Percentiles rank a stretch among this genome's conserved stretches.
Evolutionary conservation across 306 rosid species (phyloP).

Genomic region (Morella rubra): DNA sequence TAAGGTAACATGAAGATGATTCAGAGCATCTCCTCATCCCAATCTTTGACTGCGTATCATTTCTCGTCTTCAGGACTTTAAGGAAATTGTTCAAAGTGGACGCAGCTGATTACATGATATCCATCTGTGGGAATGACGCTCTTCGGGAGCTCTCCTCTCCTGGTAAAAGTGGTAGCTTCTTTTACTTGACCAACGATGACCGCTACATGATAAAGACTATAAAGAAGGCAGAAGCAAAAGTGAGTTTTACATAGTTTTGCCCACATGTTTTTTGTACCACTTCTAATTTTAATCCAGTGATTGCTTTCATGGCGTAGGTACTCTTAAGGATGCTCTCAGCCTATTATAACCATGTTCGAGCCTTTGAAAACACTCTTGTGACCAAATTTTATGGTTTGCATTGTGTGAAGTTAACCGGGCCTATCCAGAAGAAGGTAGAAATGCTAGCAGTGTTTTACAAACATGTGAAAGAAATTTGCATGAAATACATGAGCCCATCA

Average conservation of each 20-base stretch:
- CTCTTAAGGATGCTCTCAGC: constrained; percentile 81
- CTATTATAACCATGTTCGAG: constrained; percentile 76
- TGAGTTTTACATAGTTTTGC: constrained; percentile 37
- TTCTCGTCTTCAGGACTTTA: constrained; percentile 55
- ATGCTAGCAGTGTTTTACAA: constrained; percentile 8
- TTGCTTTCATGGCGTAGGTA: constrained; percentile 46
- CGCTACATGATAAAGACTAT: constrained; percentile 96
- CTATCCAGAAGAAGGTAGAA: constrained; percentile 81
- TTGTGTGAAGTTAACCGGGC: constrained; percentile 76
- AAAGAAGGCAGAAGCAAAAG: constrained; percentile 90
- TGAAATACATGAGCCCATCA: not conserved
- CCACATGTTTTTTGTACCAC: not conserved
- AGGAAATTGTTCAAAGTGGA: constrained; percentile 93
- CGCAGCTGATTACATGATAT: constrained; percentile 95
- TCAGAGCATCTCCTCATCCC: not conserved
- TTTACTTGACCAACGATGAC: constrained; percentile 90
- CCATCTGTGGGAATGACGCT: constrained; percentile 86
- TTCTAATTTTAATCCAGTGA: not conserved
- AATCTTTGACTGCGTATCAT: constrained; percentile 7
- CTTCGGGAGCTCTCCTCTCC: constrained; percentile 94
- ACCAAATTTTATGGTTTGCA: constrained; percentile 91
- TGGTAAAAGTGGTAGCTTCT: constrained; percentile 96
- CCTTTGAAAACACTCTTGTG: constrained; percentile 60
- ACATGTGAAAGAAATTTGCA: not conserved
- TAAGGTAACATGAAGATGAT: not conserved